Conservation (phyloP, 768 basidiomycete genomes). For the Tubosaeta sp. region DNA sequence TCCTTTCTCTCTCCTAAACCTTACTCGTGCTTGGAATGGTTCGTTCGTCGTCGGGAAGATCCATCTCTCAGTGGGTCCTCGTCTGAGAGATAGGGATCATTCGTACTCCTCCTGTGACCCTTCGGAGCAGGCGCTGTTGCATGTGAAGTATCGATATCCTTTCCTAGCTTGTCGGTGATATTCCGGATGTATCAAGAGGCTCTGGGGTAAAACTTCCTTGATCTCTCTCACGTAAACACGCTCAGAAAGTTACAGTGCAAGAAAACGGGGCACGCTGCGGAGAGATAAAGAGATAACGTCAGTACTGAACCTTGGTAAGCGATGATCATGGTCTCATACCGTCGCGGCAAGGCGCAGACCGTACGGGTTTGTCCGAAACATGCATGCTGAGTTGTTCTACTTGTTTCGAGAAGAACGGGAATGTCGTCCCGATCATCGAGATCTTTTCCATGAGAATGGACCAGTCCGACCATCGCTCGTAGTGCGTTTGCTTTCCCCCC, state of each 20-base stretch:
- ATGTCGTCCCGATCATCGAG: neutral
- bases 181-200: neutral
- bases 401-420: neutral
- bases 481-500: neutral
- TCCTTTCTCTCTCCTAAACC: neutral
- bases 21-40: neutral
- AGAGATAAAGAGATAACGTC: neutral
- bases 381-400: too few relatives aligned
- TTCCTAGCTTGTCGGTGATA: neutral
- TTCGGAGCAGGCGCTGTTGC: neutral
- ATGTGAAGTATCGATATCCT: neutral
- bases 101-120: neutral
- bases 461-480: neutral
- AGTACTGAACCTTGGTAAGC: neutral
- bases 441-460: neutral
- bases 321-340: neutral
- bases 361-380: too few relatives aligned
- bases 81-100: neutral
- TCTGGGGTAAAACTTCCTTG: conserved; percentile 3
- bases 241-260: neutral
- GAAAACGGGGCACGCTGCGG: neutral
- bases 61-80: neutral
- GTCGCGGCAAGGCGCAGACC: neutral
- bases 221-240: neutral
- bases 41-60: neutral